Conservation (phyloP, 495 filamentous ascomycete genomes). For the Penicillium coprophilum region DNA sequence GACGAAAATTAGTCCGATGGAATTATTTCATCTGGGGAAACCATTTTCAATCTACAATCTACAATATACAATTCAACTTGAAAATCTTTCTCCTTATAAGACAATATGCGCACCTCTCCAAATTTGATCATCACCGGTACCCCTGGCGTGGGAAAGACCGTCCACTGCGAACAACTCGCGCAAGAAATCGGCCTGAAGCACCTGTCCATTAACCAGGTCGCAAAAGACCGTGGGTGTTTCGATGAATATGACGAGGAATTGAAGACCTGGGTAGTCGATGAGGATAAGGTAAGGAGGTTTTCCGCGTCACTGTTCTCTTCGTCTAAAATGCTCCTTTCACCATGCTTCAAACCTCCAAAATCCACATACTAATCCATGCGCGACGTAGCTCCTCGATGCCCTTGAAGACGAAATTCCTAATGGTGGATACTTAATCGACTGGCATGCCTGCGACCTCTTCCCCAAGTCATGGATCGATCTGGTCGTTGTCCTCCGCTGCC, state of each 20-base stretch:
- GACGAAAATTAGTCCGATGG: constrained; percentile 20
- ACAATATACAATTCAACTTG: neutral
- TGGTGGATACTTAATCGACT: constrained; percentile 92
- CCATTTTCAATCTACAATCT: constrained; percentile 7
- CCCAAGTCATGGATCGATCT: constrained; percentile 93
- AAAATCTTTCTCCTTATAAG: constrained; percentile 14
- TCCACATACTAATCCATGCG: constrained; percentile 16
- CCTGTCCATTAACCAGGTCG: constrained; percentile 84
- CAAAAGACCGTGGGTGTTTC: constrained; percentile 79
- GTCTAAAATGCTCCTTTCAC: neutral
- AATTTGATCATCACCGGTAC: constrained; percentile 97
- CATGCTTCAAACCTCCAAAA: neutral
- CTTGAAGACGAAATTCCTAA: constrained; percentile 78
- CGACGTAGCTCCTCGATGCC: constrained; percentile 72
- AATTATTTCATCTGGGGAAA: constrained; percentile 20
- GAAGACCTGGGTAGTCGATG: constrained; percentile 90
- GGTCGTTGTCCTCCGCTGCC: constrained; percentile 84
- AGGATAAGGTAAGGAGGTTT: constrained; percentile 79
- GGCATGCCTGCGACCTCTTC: constrained; percentile 97
- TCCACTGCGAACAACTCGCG: constrained; percentile 77
- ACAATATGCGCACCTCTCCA: constrained; percentile 57
- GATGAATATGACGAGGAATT: constrained; percentile 83
- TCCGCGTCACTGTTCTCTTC: neutral
- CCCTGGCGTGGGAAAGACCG: constrained; percentile 92
- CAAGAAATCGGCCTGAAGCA: constrained; percentile 73